phyloP scores from a whole-genome alignment of 768 basidiomycete species.

The Rickenella mellea region DNA sequence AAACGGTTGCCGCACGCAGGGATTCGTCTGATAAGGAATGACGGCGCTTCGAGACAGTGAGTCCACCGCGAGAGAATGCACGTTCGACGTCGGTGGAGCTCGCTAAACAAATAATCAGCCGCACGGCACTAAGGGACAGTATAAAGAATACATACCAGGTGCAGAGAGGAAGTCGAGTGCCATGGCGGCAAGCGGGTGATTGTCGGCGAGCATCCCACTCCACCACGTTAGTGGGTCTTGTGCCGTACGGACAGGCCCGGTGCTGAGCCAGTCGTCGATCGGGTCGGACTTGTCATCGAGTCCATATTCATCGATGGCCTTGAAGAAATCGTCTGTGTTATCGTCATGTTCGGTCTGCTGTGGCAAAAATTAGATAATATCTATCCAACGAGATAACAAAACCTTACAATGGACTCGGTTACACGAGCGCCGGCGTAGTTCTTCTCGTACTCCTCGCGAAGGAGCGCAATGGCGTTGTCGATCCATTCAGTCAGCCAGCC shows the following conservation, averaged over 20 bases:
- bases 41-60: conserved; percentile 17
- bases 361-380: too few species aligned
- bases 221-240: not conserved
- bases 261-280: not conserved
- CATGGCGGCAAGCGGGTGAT: not conserved
- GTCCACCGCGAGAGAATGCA: conserved; percentile 19
- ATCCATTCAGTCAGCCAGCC: conserved; percentile 15
- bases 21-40: conserved; percentile 19
- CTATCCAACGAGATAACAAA: too few species aligned
- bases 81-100: conserved; percentile 20
- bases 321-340: too few species aligned
- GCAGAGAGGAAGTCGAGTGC: conserved; percentile 2
- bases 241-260: not conserved
- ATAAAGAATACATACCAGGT: conserved; percentile 6
- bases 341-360: too few species aligned
- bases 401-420: too few species aligned
- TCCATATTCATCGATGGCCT: not conserved
- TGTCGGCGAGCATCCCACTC: not conserved
- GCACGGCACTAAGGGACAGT: not conserved
- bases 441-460: not conserved
- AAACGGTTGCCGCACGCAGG: conserved; percentile 12
- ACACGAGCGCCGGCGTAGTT: not conserved
- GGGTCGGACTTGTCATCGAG: not conserved
- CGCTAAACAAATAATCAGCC: conserved; percentile 9
- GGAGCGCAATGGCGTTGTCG: conserved; percentile 2